These are phyloP conservation scores for Chiua virens DNA, from an alignment of 768 basidiomycete genomes.

Conservation along the genomic window DNA sequence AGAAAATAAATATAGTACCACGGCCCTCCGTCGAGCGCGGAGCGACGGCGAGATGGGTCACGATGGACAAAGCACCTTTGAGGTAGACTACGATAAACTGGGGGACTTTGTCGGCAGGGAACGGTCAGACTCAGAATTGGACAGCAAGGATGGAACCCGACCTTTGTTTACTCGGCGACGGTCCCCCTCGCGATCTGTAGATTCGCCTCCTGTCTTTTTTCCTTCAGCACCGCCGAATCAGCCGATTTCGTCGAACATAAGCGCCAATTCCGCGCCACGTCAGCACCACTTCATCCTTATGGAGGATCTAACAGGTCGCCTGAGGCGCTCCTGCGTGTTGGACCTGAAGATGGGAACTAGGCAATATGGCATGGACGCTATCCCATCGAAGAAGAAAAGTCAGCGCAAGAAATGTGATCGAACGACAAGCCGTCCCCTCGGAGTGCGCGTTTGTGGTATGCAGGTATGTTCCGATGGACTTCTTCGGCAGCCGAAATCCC, in stretches of 20 bases:
- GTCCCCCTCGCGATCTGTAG: conserved; percentile 40
- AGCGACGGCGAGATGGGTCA: conserved; percentile 53
- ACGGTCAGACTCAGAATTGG: conserved; percentile 19
- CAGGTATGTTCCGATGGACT: conserved; percentile 62
- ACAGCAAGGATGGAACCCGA: conserved; percentile 22
- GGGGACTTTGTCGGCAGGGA: conserved; percentile 20
- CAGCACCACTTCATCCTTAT: conserved; percentile 98
- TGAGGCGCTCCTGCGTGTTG: conserved; percentile 92
- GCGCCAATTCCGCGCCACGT: conserved; percentile 59
- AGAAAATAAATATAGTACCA: conserved; percentile 35
- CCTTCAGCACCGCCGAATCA: conserved; percentile 30
- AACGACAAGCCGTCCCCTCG: conserved; percentile 88
- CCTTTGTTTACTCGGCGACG: conserved; percentile 39
- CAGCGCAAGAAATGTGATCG: conserved; percentile 98
- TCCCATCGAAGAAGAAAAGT: conserved; percentile 90
- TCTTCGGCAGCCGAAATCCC: not conserved
- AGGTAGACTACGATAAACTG: conserved; percentile 39
- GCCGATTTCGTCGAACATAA: conserved; percentile 37
- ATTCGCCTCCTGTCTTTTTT: conserved; percentile 23
- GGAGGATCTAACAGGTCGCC: conserved; percentile 94
- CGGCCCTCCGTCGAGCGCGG: conserved; percentile 58
- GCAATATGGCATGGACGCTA: conserved; percentile 97
- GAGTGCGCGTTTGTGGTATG: conserved; percentile 97
- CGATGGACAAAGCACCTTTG: conserved; percentile 41
- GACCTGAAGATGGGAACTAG: conserved; percentile 99